A percentile compares a stretch with the other conserved stretches of the same genome.
phyloP scores from a whole-genome alignment of 805 yeast genomes.

The Candida maris region DNA sequence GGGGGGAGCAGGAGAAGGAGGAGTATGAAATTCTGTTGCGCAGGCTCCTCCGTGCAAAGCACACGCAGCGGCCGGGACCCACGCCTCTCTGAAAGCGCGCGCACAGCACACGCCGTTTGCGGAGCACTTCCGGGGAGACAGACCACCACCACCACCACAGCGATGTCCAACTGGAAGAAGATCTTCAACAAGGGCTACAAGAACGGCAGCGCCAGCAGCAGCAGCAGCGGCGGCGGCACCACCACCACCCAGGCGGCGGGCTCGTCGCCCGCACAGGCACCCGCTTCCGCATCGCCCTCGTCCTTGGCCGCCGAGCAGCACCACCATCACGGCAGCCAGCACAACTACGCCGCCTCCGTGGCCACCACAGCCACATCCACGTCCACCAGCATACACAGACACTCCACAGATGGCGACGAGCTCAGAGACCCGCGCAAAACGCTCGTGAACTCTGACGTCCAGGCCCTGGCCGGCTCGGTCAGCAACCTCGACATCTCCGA shows the following conservation, averaged over 20 bases:
- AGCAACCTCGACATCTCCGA: constrained; percentile 9
- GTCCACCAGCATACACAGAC: constrained; percentile 2
- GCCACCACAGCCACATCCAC: constrained; percentile 7
- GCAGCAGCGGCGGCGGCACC: constrained; percentile 8
- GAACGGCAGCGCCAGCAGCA: constrained; percentile 8
- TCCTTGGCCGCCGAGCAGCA: constrained; percentile 1
- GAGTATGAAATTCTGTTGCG: no score
- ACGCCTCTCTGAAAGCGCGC: no score
- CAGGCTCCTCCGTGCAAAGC: no score
- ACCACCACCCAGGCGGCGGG: constrained; percentile 12
- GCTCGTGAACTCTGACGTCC: constrained; percentile 17
- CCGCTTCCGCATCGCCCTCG: constrained; percentile 11
- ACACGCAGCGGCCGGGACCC: no score
- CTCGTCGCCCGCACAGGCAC: constrained; percentile 8
- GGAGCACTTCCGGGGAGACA: no score
- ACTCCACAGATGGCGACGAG: constrained; percentile 15
- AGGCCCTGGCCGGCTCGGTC: constrained; percentile 12
- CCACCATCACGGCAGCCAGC: constrained; percentile 1
- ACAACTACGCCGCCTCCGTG: constrained; percentile 10
- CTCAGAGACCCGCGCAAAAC: constrained; percentile 21
- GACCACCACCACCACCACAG: no score
- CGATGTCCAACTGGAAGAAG: constrained; percentile 33
- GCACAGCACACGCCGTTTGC: no score
- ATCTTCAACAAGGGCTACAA: constrained; percentile 24
- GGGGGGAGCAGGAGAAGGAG: no score